These are phyloP conservation scores for carrot (Daucus carota) DNA, from an alignment of 129 eudicot species.

Conservation along the genomic window DH1_v3.0 NC_030389.2:44483001-44483500, in stretches of 20 bases:
- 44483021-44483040: slow-evolving; percentile 65
- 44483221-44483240: slow-evolving; percentile 53
- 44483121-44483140: slow-evolving; percentile 23
- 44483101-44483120: slow-evolving; percentile 47
- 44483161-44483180: slow-evolving; percentile 50
- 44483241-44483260: slow-evolving; percentile 54
- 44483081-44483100: slow-evolving; percentile 70
- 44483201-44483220: slow-evolving; percentile 62
- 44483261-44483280: slow-evolving; percentile 50
- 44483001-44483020: slow-evolving; percentile 60
- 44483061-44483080: slow-evolving; percentile 82
- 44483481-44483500: slow-evolving; percentile 64
- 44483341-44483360: slow-evolving; percentile 66
- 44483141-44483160: slow-evolving; percentile 50
- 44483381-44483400: slow-evolving; percentile 48
- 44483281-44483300: slow-evolving; percentile 60
- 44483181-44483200: slow-evolving; percentile 49
- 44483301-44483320: slow-evolving; percentile 56
- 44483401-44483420: slow-evolving; percentile 69
- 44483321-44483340: slow-evolving; percentile 54
- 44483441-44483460: slow-evolving; percentile 58
- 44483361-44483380: slow-evolving; percentile 48
- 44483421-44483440: slow-evolving; percentile 56
- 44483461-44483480: slow-evolving; percentile 58
- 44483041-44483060: slow-evolving; percentile 83